Evolutionary conservation across 768 basidiomycete species (phyloP).

Genomic region (Pleurotus platypus): DNA sequence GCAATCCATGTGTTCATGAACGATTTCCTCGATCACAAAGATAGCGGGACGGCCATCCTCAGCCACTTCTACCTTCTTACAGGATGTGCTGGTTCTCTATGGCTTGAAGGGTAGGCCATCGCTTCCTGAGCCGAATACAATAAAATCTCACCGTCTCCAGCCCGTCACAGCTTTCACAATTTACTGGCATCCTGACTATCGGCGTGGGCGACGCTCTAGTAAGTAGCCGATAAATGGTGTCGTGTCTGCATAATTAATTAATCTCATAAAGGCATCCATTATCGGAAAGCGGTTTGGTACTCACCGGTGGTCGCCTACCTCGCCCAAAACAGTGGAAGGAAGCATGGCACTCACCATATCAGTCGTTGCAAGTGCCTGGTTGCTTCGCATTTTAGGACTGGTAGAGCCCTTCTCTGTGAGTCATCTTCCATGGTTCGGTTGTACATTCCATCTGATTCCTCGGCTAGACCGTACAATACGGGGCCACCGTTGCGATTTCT

Average conservation of each 20-base stretch:
- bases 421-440: constrained; percentile 11
- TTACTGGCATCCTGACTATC: constrained; percentile 84
- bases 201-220: constrained; percentile 95
- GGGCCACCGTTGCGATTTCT: constrained; percentile 55
- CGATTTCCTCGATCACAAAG: constrained; percentile 95
- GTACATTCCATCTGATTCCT: neutral
- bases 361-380: constrained; percentile 64
- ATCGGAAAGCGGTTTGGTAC: constrained; percentile 83
- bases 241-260: neutral
- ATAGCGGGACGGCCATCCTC: constrained; percentile 92
- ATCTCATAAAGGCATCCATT: constrained; percentile 73
- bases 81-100: constrained; percentile 90
- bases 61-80: constrained; percentile 97
- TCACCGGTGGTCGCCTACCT: constrained; percentile 79
- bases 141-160: constrained; percentile 19
- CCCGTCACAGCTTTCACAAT: constrained; percentile 44
- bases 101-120: constrained; percentile 85
- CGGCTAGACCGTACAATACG: constrained; percentile 63
- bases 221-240: constrained; percentile 22
- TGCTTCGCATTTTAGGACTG: constrained; percentile 66
- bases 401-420: constrained; percentile 77
- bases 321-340: constrained; percentile 89
- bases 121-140: constrained; percentile 5
- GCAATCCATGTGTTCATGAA: constrained; percentile 93
- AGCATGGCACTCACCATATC: constrained; percentile 77